A percentile compares a stretch with the other conserved stretches of the same genome.
These are phyloP conservation scores for Solanum ossicruentum DNA, from an alignment of 257 asterid genomes.

Conservation along the genomic window DNA sequence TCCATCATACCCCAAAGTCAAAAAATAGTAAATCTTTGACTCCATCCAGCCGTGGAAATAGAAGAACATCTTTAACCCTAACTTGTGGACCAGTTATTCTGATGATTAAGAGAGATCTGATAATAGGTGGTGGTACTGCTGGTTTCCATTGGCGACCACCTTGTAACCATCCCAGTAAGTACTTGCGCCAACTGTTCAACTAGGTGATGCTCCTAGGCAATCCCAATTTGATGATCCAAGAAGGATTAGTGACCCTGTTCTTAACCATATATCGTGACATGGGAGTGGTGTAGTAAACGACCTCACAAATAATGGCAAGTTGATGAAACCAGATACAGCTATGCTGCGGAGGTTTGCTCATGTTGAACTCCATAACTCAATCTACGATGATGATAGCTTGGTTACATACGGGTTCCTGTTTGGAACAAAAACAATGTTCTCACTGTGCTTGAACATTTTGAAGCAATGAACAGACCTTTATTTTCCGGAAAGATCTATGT, in stretches of 20 bases:
- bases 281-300: not conserved
- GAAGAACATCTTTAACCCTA: no score
- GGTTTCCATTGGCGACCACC: not conserved
- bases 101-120: no score
- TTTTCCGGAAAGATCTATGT: no score
- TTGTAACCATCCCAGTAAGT: no score
- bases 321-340: not conserved
- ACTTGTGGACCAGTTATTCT: not conserved
- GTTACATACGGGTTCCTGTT: not conserved
- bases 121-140: not conserved
- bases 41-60: no score
- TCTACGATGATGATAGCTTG: not conserved
- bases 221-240: not conserved
- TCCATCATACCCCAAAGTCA: no score
- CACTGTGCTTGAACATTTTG: not conserved
- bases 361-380: not conserved
- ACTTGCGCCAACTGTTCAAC: not conserved
- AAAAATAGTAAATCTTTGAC: no score
- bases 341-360: not conserved
- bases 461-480: not conserved
- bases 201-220: not conserved
- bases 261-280: not conserved
- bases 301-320: not conserved
- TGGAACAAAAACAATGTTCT: not conserved
- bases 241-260: not conserved